Percentiles rank a stretch among this genome's conserved stretches.
phyloP scores from a whole-genome alignment of 257 asterid genomes.

The Henckelia pumila region DNA sequence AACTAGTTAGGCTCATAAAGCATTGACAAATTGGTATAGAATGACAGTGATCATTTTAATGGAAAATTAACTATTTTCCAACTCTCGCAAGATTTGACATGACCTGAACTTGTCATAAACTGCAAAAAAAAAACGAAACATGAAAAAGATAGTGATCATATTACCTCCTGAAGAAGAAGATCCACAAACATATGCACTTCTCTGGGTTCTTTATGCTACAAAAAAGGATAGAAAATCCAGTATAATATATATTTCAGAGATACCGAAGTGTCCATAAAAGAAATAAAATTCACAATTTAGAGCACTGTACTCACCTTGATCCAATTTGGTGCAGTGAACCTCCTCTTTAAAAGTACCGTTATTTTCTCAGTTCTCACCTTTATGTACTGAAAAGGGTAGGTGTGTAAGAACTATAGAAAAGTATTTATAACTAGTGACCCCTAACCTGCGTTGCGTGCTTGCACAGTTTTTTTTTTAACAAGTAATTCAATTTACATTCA shows the following conservation, averaged over 20 bases:
- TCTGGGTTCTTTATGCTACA: conserved; percentile 96
- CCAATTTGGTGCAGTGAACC: conserved; percentile 97
- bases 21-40: neutral
- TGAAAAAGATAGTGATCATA: conserved; percentile 2
- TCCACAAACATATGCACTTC: conserved; percentile 98
- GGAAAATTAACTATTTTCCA: neutral
- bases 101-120: neutral
- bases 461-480: no score
- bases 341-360: conserved; percentile 73
- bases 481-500: no score
- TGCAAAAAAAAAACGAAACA: neutral
- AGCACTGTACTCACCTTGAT: conserved; percentile 58
- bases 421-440: no score
- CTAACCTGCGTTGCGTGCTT: no score
- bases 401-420: conserved; percentile 24
- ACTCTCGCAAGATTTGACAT: conserved; percentile 10
- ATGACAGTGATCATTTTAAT: neutral
- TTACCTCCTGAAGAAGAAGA: conserved; percentile 89
- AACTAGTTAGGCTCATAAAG: conserved; percentile 13
- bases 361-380: conserved; percentile 76
- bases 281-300: conserved; percentile 6
- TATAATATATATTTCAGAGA: conserved; percentile 10
- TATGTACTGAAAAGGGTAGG: conserved; percentile 64
- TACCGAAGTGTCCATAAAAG: conserved; percentile 10
- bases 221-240: conserved; percentile 22